Evolutionary conservation across 192 early-diverging fungal genomes (phyloP).

Genomic region (Spizellomyces punctatus): DNA sequence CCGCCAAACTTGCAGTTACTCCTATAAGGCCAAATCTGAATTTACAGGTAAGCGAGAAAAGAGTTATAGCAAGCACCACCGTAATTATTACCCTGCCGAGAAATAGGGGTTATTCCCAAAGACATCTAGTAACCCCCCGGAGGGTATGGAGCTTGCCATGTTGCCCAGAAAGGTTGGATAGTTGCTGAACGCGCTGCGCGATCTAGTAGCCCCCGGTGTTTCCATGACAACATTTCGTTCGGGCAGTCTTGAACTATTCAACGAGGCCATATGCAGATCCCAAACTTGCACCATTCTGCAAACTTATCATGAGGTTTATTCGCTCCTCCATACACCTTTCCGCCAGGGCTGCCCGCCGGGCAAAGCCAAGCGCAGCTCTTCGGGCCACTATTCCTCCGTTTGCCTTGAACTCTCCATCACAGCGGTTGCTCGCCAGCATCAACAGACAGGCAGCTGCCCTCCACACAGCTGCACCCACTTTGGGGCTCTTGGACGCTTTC

Average conservation of each 20-base stretch:
- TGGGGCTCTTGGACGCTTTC: neutral
- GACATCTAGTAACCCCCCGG: conserved; percentile 4
- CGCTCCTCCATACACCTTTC: conserved; percentile 17
- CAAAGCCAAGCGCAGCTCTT: neutral
- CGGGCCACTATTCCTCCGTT: conserved; percentile 6
- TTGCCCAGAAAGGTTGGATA: too few species aligned
- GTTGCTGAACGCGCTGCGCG: too few species aligned
- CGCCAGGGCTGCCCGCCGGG: conserved; percentile 17
- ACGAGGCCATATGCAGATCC: neutral
- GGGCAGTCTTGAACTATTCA: too few species aligned
- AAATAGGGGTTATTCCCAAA: conserved; percentile 84
- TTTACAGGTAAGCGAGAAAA: neutral
- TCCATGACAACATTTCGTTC: too few species aligned
- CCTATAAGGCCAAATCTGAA: conserved; percentile 81
- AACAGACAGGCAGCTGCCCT: conserved; percentile 11
- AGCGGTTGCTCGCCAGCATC: conserved; percentile 15
- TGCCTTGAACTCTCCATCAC: neutral
- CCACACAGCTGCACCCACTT: conserved; percentile 2
- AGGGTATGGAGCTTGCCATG: too few species aligned
- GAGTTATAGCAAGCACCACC: neutral
- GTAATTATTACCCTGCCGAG: conserved; percentile 70
- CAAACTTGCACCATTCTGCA: neutral
- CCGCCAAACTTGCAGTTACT: conserved; percentile 78
- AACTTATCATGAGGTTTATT: conserved; percentile 9
- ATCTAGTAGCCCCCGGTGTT: too few species aligned